A percentile compares a stretch with the other conserved stretches of the same genome.
phyloP scores from a whole-genome alignment of 1,139 yeast genomes.

The Taiozyma sp. region DNA sequence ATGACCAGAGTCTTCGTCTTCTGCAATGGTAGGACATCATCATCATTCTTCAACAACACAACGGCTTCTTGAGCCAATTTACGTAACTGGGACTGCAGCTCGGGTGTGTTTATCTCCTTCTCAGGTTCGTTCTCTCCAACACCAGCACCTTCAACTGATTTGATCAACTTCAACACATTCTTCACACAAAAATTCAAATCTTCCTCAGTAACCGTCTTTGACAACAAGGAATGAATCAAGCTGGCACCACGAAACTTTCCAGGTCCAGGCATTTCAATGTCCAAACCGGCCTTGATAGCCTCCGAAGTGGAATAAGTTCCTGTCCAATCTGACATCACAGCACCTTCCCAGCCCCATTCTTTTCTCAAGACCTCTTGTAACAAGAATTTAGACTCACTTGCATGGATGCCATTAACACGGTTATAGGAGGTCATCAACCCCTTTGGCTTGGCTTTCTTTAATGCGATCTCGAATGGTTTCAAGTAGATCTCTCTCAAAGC shows the following conservation, averaged over 20 bases:
- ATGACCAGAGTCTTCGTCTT: slow-evolving; percentile 39
- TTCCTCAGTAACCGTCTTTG: slow-evolving; percentile 23
- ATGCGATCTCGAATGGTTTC: slow-evolving; percentile 54
- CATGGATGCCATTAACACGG: slow-evolving; percentile 52
- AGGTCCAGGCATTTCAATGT: slow-evolving; percentile 61
- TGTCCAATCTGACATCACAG: slow-evolving; percentile 57
- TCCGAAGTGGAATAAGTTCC: slow-evolving; percentile 46
- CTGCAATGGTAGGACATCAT: slow-evolving; percentile 35
- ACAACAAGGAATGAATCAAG: slow-evolving; percentile 33
- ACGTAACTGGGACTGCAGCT: slow-evolving; percentile 38
- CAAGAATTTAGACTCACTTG: slow-evolving; percentile 37
- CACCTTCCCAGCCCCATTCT: slow-evolving; percentile 55
- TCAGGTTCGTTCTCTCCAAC: slow-evolving; percentile 30
- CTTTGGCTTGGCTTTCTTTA: slow-evolving; percentile 43
- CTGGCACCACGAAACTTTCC: slow-evolving; percentile 40
- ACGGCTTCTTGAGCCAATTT: slow-evolving; percentile 44
- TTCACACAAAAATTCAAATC: slow-evolving; percentile 37
- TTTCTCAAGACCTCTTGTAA: slow-evolving; percentile 40
- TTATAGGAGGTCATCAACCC: slow-evolving; percentile 55
- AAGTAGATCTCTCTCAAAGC: slow-evolving; percentile 57
- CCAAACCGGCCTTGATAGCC: slow-evolving; percentile 48
- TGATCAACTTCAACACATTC: slow-evolving; percentile 39
- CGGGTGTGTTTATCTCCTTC: slow-evolving; percentile 32
- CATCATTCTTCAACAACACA: slow-evolving; percentile 50
- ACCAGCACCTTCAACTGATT: slow-evolving; percentile 37